These are phyloP conservation scores for Aspergillus vadensis DNA, from an alignment of 2,329 filamentous ascomycete genomes.

Conservation along the genomic window DNA sequence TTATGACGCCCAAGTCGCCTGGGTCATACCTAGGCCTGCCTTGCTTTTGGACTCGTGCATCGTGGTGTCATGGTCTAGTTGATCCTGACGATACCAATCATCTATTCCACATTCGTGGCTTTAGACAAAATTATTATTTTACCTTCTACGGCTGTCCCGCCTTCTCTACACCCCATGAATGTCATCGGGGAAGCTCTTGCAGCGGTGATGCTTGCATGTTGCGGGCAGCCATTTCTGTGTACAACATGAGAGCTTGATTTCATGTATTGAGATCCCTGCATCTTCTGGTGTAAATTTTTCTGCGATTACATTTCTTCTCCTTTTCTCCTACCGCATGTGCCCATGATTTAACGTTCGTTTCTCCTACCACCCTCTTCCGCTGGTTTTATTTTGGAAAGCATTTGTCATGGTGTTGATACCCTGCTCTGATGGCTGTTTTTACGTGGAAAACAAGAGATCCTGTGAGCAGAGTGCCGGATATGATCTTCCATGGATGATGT, in stretches of 20 bases:
- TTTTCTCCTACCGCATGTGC: constrained; percentile 27
- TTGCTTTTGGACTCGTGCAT: background rate
- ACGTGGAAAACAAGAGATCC: constrained; percentile 16
- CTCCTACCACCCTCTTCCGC: constrained; percentile 17
- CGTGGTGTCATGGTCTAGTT: too few relatives aligned
- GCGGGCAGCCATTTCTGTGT: constrained; percentile 19
- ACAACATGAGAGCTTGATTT: constrained; percentile 22
- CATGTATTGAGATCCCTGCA: constrained; percentile 15
- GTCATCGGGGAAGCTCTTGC: background rate
- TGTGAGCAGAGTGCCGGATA: constrained; percentile 16
- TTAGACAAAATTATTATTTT: background rate
- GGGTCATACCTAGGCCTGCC: background rate
- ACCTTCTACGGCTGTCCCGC: background rate
- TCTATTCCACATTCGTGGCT: background rate
- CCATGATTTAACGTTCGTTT: constrained; percentile 38
- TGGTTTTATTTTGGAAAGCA: constrained; percentile 32
- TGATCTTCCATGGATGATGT: background rate
- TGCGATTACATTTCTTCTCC: constrained; percentile 19
- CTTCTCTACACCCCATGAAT: background rate
- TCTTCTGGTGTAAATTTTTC: constrained; percentile 33
- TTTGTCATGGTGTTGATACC: constrained; percentile 49
- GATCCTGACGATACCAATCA: background rate
- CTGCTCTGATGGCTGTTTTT: constrained; percentile 37
- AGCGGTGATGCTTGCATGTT: background rate
- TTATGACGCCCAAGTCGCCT: constrained; percentile 19